These are phyloP conservation scores for Boletellus ananas DNA, from an alignment of 768 basidiomycete species.

Conservation along the genomic window DNA sequence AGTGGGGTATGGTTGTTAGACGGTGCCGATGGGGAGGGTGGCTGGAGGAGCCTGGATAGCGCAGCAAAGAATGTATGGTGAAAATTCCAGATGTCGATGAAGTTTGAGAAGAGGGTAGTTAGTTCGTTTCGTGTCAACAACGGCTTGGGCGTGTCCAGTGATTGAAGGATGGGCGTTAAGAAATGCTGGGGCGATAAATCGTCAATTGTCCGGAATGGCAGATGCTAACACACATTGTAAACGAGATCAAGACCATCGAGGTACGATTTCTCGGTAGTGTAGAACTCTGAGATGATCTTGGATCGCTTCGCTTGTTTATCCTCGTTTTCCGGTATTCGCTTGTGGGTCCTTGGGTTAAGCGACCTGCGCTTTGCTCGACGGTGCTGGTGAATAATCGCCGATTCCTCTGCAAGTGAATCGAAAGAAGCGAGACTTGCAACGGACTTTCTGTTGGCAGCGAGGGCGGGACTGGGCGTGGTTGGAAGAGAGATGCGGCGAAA, in stretches of 20 bases:
- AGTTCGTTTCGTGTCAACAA: constrained; percentile 67
- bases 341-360: constrained; percentile 27
- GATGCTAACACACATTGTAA: constrained; percentile 55
- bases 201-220: background rate
- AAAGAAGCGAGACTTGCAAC: constrained; percentile 70
- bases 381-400: constrained; percentile 16
- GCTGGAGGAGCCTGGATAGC: constrained; percentile 43
- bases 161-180: constrained; percentile 71
- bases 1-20: constrained; percentile 37
- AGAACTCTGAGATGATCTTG: constrained; percentile 77
- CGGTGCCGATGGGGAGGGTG: constrained; percentile 5
- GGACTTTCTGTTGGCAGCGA: constrained; percentile 50
- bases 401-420: constrained; percentile 63
- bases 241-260: constrained; percentile 79
- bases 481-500: constrained; percentile 64
- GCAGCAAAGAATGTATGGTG: constrained; percentile 71
- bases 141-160: constrained; percentile 64
- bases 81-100: constrained; percentile 89
- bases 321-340: constrained; percentile 42
- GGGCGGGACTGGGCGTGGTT: constrained; percentile 44
- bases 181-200: constrained; percentile 57
- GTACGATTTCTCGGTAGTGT: constrained; percentile 77
- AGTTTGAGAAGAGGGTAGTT: constrained; percentile 79
- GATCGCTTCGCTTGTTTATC: constrained; percentile 52
- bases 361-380: constrained; percentile 36